Base-by-base conservation (phyloP, 352 stramenopile genomes). In the Pythium dissimile region DNA sequence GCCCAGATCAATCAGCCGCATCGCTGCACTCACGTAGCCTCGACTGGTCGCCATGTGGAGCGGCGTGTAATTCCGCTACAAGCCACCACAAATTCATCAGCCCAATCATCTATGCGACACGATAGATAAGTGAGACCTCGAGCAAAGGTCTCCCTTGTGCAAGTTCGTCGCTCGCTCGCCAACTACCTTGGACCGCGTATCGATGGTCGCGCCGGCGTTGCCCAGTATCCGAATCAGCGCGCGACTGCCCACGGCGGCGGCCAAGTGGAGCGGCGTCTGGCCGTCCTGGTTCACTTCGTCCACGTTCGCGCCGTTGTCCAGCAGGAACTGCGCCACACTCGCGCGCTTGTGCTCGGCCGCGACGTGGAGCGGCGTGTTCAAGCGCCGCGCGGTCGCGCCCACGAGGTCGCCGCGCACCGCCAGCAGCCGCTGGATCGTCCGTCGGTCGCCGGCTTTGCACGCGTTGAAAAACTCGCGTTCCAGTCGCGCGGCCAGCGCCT, bases 201-300 rank as follows among this genome's bases (percentile, higher is more conserved):
- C 54, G 21, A 62, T 62, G 5, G 9, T 62, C 18, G 54, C 54
- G 16, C 35, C 26, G n/a, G 43, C 44, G 27, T 62, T 62, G 43
- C 54, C 54, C 43, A 62, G 54, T 21, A 62, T 35, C 5, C 54
- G 54, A 23, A 62, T 62, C 31, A 62, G 47, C 32, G 44, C 35
- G 4, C 32, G 34, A 16, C 54, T 55, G 34, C 54, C 54, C 15
- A 62, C 54, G 11, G 54, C 54, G 15, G 54, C 54, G 11, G 54
- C 54, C 9, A 62, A 34, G 23, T 62, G 54, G 15, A 62, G 27
- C 34, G 54, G 44, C 28, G 54, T 62, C 54, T 62, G 54, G 34
- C 54, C 54, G 54, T 62, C 54, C 35, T 62, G 54, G 54, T 62
- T 62, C 44, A 62, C 54, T 49, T 62, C 44, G 46, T 62, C 45